phyloP scores from a whole-genome alignment of 768 basidiomycete genomes.

The Amanita molliuscula region DNA sequence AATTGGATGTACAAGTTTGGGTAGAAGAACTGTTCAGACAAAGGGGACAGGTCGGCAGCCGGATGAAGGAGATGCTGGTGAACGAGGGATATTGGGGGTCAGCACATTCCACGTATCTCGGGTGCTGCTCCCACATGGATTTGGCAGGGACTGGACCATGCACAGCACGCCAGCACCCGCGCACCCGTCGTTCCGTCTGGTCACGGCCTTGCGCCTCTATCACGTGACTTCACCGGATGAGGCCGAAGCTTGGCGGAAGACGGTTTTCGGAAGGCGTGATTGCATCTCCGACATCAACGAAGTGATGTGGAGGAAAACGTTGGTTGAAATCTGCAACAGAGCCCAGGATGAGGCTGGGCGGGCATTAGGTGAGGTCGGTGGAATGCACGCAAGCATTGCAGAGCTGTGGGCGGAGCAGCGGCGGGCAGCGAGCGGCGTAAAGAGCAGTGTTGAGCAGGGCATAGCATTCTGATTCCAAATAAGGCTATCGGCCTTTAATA shows the following conservation, averaged over 20 bases:
- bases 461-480: slow-evolving; percentile 31
- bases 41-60: slow-evolving; percentile 25
- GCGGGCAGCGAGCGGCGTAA: slow-evolving; percentile 38
- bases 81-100: slow-evolving; percentile 83
- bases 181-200: slow-evolving; percentile 73
- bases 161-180: slow-evolving; percentile 49
- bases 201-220: slow-evolving; percentile 61
- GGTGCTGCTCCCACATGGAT: neutral
- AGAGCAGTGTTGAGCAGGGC: slow-evolving; percentile 32
- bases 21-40: slow-evolving; percentile 40
- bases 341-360: slow-evolving; percentile 9
- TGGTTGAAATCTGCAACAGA: slow-evolving; percentile 23
- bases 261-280: slow-evolving; percentile 28
- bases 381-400: slow-evolving; percentile 25
- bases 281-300: slow-evolving; percentile 9
- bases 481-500: neutral
- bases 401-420: slow-evolving; percentile 54
- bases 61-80: slow-evolving; percentile 45
- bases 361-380: slow-evolving; percentile 8
- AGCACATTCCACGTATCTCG: slow-evolving; percentile 10
- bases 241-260: slow-evolving; percentile 28
- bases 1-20: slow-evolving; percentile 52
- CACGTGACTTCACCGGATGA: slow-evolving; percentile 26
- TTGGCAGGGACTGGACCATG: slow-evolving; percentile 68
- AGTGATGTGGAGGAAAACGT: slow-evolving; percentile 1